phyloP scores from a whole-genome alignment of 139 green algal genomes.

The Coccomyxa sp. region DNA sequence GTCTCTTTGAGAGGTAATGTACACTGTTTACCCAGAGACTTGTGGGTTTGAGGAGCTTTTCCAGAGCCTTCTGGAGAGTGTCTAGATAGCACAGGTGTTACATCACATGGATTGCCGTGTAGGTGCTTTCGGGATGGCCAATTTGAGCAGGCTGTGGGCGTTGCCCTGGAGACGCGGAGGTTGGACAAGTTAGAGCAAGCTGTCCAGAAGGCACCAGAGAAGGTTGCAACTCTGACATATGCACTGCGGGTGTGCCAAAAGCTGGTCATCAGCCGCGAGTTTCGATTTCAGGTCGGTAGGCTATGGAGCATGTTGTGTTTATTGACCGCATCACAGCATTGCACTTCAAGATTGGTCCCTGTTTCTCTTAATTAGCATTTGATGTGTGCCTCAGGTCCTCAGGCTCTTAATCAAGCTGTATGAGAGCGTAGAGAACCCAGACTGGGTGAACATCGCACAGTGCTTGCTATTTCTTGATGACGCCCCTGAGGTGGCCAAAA shows the following conservation, averaged over 20 bases:
- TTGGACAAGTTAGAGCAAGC: constrained; percentile 86
- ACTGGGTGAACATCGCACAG: constrained; percentile 84
- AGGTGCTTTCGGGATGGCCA: constrained; percentile 77
- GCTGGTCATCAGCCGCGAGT: constrained; percentile 73
- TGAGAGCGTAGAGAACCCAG: constrained; percentile 46
- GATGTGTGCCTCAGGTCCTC: constrained; percentile 57
- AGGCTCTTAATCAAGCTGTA: constrained; percentile 76
- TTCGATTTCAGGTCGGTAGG: constrained; percentile 56
- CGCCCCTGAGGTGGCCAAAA: constrained; percentile 63
- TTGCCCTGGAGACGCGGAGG: constrained; percentile 85
- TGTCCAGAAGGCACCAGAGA: constrained; percentile 30
- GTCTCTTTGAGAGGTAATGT: constrained; percentile 80
- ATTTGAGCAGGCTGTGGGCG: constrained; percentile 90
- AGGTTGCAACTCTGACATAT: constrained; percentile 67
- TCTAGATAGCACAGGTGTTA: not conserved
- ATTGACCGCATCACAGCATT: not conserved
- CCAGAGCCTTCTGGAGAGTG: not conserved
- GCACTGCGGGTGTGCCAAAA: constrained; percentile 73
- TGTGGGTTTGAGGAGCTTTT: not conserved
- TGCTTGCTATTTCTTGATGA: constrained; percentile 93
- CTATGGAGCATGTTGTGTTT: not conserved
- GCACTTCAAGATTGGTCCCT: not conserved
- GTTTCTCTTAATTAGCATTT: too few species aligned
- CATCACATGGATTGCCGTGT: not conserved
- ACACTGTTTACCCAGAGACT: constrained; percentile 9